Base-by-base conservation (phyloP, 495 filamentous ascomycete species). In the Xylaria palmicola region DNA sequence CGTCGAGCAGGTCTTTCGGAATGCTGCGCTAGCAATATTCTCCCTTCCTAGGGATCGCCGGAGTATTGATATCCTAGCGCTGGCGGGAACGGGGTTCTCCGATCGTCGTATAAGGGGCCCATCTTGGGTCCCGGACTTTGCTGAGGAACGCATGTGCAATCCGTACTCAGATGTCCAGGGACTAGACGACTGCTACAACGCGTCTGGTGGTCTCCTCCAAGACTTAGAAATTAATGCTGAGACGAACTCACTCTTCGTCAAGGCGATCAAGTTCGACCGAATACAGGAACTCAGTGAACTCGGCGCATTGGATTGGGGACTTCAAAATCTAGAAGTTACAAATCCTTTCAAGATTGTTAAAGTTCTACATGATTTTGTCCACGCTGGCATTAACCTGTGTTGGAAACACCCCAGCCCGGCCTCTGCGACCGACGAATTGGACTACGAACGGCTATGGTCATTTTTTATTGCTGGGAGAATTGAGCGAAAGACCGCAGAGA, bases 281-380 rank as follows among this genome's bases (percentile, higher is more conserved):
- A 20, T 57, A 1, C 12, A 36, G 12, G 54, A 57, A n/a, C 24
- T 57, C 10, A 48, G 40, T 15, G 41, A 57, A n/a, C 24, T 8
- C 12, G 40, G 40, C 9, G 54, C 29, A 44, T 47, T 57, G 7
- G 27, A 57, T 12, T 57, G 54, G 41, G 54, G 54, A n/a, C 29
- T 56, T 34, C 12, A 26, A 1, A 27, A 56, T 1, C 22, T 19
- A 13, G 41, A 57, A 6, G 1, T 48, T 17, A 12, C 19, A 3
- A 41, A 57, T 26, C 0, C n/a, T 10, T 47, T 57, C 19, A 57
- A 47, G 19, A 9, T 34, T 1, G 7, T 57, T 13, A 6, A 1
- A 15, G 36, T 17, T 34, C 26, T 26, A 10, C 41, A 37, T 19
- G 41, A 9, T 22, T 57, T 26, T 24, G 54, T 48, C 2, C 10